A percentile compares a stretch with the other conserved stretches of the same genome.
Conservation (phyloP, 805 yeast species). For the Spencermartinsiella europaea region DNA sequence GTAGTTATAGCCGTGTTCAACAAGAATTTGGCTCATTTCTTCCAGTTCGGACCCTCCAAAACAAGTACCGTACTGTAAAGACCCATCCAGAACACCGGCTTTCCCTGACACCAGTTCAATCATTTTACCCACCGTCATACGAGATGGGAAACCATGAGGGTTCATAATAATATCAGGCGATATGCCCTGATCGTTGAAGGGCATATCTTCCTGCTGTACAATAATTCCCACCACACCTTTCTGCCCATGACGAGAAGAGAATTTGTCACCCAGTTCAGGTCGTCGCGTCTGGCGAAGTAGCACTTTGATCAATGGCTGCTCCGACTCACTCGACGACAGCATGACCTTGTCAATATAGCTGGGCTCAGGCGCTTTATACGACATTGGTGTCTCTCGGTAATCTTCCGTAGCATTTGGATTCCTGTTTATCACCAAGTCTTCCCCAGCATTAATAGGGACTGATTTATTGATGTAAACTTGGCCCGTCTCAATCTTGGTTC, state of each 20-base stretch:
- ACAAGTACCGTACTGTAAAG: constrained; percentile 93
- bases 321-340: constrained; percentile 94
- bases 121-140: constrained; percentile 99
- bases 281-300: constrained; percentile 90
- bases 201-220: constrained; percentile 97
- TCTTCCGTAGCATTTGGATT: constrained; percentile 38
- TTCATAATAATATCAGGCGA: constrained; percentile 97
- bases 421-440: constrained; percentile 48
- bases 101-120: constrained; percentile 93
- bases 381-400: constrained; percentile 86
- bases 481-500: constrained; percentile 83
- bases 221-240: constrained; percentile 99
- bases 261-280: constrained; percentile 96
- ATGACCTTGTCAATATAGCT: constrained; percentile 94
- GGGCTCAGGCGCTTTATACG: constrained; percentile 92
- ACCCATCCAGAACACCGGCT: constrained; percentile 92
- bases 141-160: constrained; percentile 99
- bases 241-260: constrained; percentile 96
- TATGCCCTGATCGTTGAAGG: constrained; percentile 92
- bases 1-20: constrained; percentile 87
- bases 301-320: constrained; percentile 90
- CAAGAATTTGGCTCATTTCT: constrained; percentile 87
- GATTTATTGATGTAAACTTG: constrained; percentile 91
- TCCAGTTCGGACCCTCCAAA: constrained; percentile 96
- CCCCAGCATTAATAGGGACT: constrained; percentile 75